Conservation (phyloP, 1,139 yeast genomes). For the Candida sanyaensis region DNA sequence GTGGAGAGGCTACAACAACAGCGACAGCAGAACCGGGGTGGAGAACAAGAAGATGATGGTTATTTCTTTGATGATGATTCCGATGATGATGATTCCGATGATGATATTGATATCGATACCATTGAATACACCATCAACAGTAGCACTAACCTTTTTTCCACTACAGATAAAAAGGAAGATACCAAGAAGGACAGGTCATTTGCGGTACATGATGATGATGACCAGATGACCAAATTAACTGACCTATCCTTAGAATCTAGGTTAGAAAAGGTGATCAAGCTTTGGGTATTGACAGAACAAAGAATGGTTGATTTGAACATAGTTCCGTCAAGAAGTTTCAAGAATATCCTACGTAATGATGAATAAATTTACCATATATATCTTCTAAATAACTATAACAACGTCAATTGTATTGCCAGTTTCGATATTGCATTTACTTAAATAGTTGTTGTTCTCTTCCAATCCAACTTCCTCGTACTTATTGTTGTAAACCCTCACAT, state of each 20-base stretch:
- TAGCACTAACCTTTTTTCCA: constrained; percentile 2
- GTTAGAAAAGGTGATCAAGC: constrained; percentile 54
- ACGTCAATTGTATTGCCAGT: constrained; percentile 65
- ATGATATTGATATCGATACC: constrained; percentile 8
- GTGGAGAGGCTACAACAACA: not conserved
- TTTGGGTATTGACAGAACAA: constrained; percentile 66
- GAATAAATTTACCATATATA: not conserved
- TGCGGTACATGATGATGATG: constrained; percentile 22
- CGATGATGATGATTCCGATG: constrained; percentile 12
- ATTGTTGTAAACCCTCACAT: constrained; percentile 35
- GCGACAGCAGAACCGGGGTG: not conserved
- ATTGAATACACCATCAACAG: constrained; percentile 12
- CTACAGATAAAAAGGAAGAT: not conserved
- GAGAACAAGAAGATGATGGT: constrained; percentile 8
- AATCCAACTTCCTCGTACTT: constrained; percentile 24
- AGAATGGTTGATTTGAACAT: constrained; percentile 41
- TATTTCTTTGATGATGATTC: constrained; percentile 12
- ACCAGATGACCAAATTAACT: constrained; percentile 26
- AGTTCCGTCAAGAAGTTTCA: constrained; percentile 29
- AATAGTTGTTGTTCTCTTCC: constrained; percentile 45
- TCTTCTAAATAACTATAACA: constrained; percentile 27
- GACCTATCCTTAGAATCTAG: constrained; percentile 44
- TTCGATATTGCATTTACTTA: constrained; percentile 63
- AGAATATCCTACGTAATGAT: not conserved
- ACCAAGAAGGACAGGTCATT: not conserved